Percentiles rank a stretch among this genome's conserved stretches.
phyloP scores from a whole-genome alignment of 1,284 basidiomycete species.

The Grifola frondosa region DNA sequence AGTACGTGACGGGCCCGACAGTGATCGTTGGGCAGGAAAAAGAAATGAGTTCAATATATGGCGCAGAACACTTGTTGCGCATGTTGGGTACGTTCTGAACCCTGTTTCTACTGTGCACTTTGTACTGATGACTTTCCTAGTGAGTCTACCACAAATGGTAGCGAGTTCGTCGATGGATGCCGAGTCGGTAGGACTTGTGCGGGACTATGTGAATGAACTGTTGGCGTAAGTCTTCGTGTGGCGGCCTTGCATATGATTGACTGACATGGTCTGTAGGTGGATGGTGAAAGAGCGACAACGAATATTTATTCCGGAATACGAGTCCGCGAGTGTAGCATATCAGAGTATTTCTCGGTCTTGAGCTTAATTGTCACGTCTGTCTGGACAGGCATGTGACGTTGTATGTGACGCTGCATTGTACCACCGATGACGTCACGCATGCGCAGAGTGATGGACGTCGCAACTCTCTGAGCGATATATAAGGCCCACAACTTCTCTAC shows the following conservation, averaged over 20 bases:
- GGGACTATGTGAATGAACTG: constrained; percentile 90
- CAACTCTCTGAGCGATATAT: too few species aligned
- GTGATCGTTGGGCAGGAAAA: constrained; percentile 72
- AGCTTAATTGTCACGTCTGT: constrained; percentile 1
- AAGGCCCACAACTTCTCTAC: too few species aligned
- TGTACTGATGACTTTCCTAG: constrained; percentile 33
- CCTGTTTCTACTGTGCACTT: not conserved
- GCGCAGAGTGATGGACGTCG: constrained; percentile 2
- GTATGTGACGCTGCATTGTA: not conserved
- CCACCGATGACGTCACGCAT: constrained; percentile 21
- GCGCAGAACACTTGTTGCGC: constrained; percentile 90
- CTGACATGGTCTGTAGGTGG: constrained; percentile 45
- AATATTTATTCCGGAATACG: constrained; percentile 74
- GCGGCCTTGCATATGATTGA: constrained; percentile 1
- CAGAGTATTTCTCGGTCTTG: constrained; percentile 72
- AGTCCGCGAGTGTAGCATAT: constrained; percentile 69
- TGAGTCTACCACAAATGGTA: constrained; percentile 80
- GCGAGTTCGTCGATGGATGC: constrained; percentile 89
- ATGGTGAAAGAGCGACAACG: constrained; percentile 65
- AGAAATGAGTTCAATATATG: constrained; percentile 90
- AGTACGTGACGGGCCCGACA: constrained; percentile 70
- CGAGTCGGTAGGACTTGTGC: constrained; percentile 80
- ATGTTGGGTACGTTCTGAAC: constrained; percentile 74
- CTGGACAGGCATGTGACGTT: not conserved
- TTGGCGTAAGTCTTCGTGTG: constrained; percentile 61